A percentile compares a stretch with the other conserved stretches of the same genome.
Evolutionary conservation across 805 yeast species (phyloP).

Genomic region (Hyphopichia homilentoma): DNA sequence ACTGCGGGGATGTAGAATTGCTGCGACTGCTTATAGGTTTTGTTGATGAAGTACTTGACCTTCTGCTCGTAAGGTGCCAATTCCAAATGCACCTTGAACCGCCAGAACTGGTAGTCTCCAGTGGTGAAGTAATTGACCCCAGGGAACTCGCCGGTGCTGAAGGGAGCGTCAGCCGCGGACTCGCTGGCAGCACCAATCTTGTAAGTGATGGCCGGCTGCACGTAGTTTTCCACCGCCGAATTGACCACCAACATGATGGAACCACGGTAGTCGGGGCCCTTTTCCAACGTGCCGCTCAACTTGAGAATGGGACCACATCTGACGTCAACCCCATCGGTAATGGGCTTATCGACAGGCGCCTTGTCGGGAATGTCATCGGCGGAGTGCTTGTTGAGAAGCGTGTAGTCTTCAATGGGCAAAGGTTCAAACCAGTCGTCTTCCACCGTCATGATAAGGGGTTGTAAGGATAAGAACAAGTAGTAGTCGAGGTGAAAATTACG

Average conservation of each 20-base stretch:
- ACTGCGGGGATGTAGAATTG: slow-evolving; percentile 68
- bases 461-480: too few species aligned
- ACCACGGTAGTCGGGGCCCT: slow-evolving; percentile 57
- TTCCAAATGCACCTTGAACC: slow-evolving; percentile 55
- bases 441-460: neutral
- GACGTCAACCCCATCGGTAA: slow-evolving; percentile 36
- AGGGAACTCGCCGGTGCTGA: slow-evolving; percentile 42
- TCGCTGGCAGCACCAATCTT: slow-evolving; percentile 20
- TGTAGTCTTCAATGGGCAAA: slow-evolving; percentile 26
- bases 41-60: slow-evolving; percentile 60
- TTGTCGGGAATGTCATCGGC: slow-evolving; percentile 22
- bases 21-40: slow-evolving; percentile 31
- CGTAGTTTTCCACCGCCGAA: slow-evolving; percentile 5
- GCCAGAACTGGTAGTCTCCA: slow-evolving; percentile 54
- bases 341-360: slow-evolving; percentile 23
- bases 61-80: slow-evolving; percentile 53
- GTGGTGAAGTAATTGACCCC: slow-evolving; percentile 40
- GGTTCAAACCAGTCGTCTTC: slow-evolving; percentile 12
- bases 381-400: slow-evolving; percentile 20
- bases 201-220: slow-evolving; percentile 29
- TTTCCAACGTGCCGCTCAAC: slow-evolving; percentile 59
- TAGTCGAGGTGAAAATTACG: too few species aligned
- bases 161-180: neutral
- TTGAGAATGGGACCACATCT: slow-evolving; percentile 79
- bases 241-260: slow-evolving; percentile 63